phyloP scores from a whole-genome alignment of 1,284 basidiomycete species.

The Entoloma clypeatum region DNA sequence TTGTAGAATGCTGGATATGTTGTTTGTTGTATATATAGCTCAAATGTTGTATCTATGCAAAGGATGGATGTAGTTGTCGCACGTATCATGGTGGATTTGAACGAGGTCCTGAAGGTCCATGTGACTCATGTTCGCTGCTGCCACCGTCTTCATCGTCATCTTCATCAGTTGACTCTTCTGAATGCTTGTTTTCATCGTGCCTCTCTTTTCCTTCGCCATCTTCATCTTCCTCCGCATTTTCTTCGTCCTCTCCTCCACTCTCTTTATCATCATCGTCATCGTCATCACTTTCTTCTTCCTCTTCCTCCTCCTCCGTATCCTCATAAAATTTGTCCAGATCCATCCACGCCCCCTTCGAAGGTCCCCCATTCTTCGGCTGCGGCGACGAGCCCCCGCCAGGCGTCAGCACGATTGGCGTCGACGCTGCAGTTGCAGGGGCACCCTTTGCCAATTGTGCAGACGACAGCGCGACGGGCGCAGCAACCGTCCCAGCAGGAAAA shows the following conservation, averaged over 20 bases:
- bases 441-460: constrained; percentile 29
- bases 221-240: constrained; percentile 31
- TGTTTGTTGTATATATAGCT: neutral
- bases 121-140: neutral
- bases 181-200: constrained; percentile 20
- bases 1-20: constrained; percentile 30
- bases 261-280: constrained; percentile 32
- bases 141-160: constrained; percentile 9
- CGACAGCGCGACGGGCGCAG: constrained; percentile 36
- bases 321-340: constrained; percentile 73
- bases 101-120: neutral
- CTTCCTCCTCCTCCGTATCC: constrained; percentile 32
- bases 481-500: constrained; percentile 29
- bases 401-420: constrained; percentile 50
- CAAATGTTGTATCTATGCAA: neutral
- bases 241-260: constrained; percentile 31
- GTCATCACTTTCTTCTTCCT: constrained; percentile 32
- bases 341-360: constrained; percentile 44
- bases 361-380: constrained; percentile 32
- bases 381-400: constrained; percentile 46
- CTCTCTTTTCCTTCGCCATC: constrained; percentile 28
- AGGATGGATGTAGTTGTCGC: neutral
- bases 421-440: constrained; percentile 35
- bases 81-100: neutral
- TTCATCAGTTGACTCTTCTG: constrained; percentile 17